Evolutionary conservation across 1,284 basidiomycete genomes (phyloP).

Genomic region (Cryptococcus hybrid): DNA sequence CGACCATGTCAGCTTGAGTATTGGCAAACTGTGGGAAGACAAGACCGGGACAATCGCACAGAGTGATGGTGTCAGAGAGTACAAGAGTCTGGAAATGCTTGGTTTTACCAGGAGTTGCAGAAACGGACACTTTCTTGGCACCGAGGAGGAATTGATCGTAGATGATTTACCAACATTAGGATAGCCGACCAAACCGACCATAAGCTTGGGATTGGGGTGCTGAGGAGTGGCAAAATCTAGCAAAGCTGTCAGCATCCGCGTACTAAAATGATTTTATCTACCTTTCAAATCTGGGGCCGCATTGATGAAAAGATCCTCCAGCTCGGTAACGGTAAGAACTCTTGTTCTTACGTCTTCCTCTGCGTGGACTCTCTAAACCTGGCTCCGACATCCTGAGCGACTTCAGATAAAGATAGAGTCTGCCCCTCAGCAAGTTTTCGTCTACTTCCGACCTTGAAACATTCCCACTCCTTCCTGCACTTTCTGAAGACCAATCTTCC

Average conservation of each 20-base stretch:
- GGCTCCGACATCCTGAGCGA: slow-evolving; percentile 29
- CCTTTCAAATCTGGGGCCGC: slow-evolving; percentile 74
- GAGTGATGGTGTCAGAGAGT: slow-evolving; percentile 76
- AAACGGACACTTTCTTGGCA: slow-evolving; percentile 93
- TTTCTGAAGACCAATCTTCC: slow-evolving; percentile 51
- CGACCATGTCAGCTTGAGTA: slow-evolving; percentile 91
- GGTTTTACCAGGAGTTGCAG: slow-evolving; percentile 96
- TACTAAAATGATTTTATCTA: slow-evolving; percentile 44
- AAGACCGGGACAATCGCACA: slow-evolving; percentile 99
- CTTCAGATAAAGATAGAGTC: slow-evolving; percentile 47
- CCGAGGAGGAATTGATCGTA: slow-evolving; percentile 61
- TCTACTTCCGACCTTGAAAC: slow-evolving; percentile 41
- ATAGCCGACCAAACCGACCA: slow-evolving; percentile 63
- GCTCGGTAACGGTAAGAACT: slow-evolving; percentile 81
- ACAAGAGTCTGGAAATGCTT: slow-evolving; percentile 99
- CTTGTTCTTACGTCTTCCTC: slow-evolving; percentile 65
- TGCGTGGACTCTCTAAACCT: slow-evolving; percentile 5
- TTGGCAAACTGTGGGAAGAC: slow-evolving; percentile 99
- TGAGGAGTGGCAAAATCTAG: slow-evolving; percentile 64
- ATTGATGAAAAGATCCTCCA: slow-evolving; percentile 80
- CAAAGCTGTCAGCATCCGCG: not conserved
- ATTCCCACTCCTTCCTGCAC: slow-evolving; percentile 49
- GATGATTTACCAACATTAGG: slow-evolving; percentile 63
- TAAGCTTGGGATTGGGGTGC: slow-evolving; percentile 67
- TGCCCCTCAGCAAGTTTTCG: slow-evolving; percentile 43